Percentiles rank a stretch among this genome's conserved stretches.
These are phyloP conservation scores for Colletotrichum tropicicola DNA, from an alignment of 2,329 filamentous ascomycete species.

Conservation along the genomic window DNA sequence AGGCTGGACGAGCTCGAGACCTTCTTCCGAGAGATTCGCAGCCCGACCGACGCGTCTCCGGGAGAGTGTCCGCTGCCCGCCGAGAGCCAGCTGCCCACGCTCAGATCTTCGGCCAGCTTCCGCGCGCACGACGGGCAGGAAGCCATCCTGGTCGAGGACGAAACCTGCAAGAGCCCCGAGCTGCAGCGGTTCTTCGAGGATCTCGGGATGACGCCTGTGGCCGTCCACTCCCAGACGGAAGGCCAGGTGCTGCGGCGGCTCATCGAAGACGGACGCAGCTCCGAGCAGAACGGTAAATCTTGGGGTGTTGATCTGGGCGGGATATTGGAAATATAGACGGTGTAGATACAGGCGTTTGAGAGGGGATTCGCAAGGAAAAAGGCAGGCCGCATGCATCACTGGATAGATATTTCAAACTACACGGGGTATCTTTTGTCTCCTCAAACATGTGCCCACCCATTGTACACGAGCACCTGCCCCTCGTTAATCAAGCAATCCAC, in stretches of 20 bases:
- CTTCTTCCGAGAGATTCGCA: neutral
- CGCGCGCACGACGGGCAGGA: neutral
- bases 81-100: neutral
- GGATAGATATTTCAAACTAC: neutral
- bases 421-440: conserved; percentile 11
- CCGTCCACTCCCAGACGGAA: too few relatives aligned
- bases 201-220: neutral
- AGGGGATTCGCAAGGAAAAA: neutral
- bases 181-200: neutral
- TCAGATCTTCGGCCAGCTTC: neutral
- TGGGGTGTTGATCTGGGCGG: conserved; percentile 9
- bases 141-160: neutral
- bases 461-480: conserved; percentile 66
- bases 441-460: conserved; percentile 67
- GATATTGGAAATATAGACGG: neutral
- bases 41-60: neutral
- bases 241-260: neutral
- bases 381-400: too few relatives aligned
- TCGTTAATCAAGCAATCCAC: conserved; percentile 66
- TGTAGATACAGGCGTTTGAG: neutral
- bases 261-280: too few relatives aligned
- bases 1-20: neutral
- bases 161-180: neutral
- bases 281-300: neutral
- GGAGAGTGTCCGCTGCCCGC: neutral